These are phyloP conservation scores for Simmondsia chinensis DNA, from an alignment of 148 eudicot genomes.

Conservation along the genomic window DNA sequence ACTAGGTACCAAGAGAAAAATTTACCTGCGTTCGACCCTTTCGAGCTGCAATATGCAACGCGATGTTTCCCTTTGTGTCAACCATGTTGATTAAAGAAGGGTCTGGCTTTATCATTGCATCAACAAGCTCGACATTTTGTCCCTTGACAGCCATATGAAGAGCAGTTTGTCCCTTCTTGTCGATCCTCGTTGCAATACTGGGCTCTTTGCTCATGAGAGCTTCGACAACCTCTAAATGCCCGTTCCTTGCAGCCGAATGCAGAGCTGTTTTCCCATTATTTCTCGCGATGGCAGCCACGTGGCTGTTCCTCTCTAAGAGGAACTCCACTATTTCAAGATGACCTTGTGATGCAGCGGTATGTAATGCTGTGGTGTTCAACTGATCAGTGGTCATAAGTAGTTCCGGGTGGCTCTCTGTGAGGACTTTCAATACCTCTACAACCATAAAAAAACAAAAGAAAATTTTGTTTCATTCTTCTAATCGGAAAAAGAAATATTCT, in stretches of 20 bases:
- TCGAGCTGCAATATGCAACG: slow-evolving; percentile 69
- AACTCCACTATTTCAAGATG: slow-evolving; percentile 58
- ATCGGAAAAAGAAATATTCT: no score
- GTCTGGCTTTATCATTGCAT: slow-evolving; percentile 56
- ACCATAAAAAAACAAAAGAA: no score
- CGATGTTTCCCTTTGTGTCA: slow-evolving; percentile 70
- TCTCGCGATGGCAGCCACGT: slow-evolving; percentile 56
- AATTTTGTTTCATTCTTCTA: no score
- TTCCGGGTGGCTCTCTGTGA: slow-evolving; percentile 75
- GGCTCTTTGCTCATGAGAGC: slow-evolving; percentile 65
- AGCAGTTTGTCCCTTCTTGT: slow-evolving; percentile 89
- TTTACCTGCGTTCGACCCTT: slow-evolving; percentile 72
- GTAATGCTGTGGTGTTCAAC: slow-evolving; percentile 77
- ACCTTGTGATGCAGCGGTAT: slow-evolving; percentile 81
- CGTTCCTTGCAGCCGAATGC: slow-evolving; percentile 84
- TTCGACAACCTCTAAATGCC: slow-evolving; percentile 62
- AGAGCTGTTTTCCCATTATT: slow-evolving; percentile 87
- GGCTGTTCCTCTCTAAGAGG: slow-evolving; percentile 54
- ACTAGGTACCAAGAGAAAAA: no score
- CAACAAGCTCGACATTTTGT: slow-evolving; percentile 66
- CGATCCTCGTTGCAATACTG: slow-evolving; percentile 42
- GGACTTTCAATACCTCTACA: slow-evolving; percentile 54
- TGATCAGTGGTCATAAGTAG: slow-evolving; percentile 73
- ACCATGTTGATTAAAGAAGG: slow-evolving; percentile 50
- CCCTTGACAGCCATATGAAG: slow-evolving; percentile 96